These are phyloP conservation scores for Echria macrotheca DNA, from an alignment of 495 filamentous ascomycete species.

Conservation along the genomic window DNA sequence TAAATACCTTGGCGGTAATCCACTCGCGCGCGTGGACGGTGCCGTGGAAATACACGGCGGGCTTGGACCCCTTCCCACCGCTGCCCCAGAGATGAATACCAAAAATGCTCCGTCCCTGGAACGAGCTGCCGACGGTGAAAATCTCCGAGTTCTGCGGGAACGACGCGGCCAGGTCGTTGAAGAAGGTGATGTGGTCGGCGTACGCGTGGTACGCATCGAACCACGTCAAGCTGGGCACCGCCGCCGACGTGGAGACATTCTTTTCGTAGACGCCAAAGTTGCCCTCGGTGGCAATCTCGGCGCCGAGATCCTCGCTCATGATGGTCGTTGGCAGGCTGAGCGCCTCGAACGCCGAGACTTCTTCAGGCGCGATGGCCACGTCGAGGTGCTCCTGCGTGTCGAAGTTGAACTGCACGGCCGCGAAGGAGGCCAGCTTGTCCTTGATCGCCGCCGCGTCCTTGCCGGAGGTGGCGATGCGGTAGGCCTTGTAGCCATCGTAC, in stretches of 20 bases:
- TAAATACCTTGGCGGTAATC: slow-evolving; percentile 53
- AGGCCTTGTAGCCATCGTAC: slow-evolving; percentile 30
- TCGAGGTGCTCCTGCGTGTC: slow-evolving; percentile 25
- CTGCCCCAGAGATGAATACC: slow-evolving; percentile 57
- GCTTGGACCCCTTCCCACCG: slow-evolving; percentile 48
- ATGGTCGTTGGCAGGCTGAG: slow-evolving; percentile 13
- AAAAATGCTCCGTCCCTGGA: slow-evolving; percentile 46
- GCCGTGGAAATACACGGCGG: slow-evolving; percentile 54
- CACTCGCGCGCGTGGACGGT: slow-evolving; percentile 63
- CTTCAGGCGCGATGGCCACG: slow-evolving; percentile 22
- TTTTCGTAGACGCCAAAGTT: slow-evolving; percentile 20
- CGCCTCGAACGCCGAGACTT: slow-evolving; percentile 19
- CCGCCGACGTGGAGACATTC: slow-evolving; percentile 11
- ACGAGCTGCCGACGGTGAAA: slow-evolving; percentile 45
- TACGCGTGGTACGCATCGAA: slow-evolving; percentile 55
- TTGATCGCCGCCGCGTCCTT: slow-evolving; percentile 19
- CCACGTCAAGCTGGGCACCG: slow-evolving; percentile 36
- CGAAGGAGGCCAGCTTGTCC: slow-evolving; percentile 16
- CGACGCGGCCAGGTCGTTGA: slow-evolving; percentile 43
- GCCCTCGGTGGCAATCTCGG: slow-evolving; percentile 20
- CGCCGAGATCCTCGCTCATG: slow-evolving; percentile 27
- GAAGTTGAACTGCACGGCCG: slow-evolving; percentile 21
- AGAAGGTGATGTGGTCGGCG: slow-evolving; percentile 49
- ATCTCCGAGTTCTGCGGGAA: slow-evolving; percentile 50
- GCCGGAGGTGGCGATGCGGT: slow-evolving; percentile 22